Percentiles rank a stretch among this genome's conserved stretches.
These are phyloP conservation scores for Arabidopsis arenosa DNA, from an alignment of 345 rosid genomes.

Conservation along the genomic window DNA sequence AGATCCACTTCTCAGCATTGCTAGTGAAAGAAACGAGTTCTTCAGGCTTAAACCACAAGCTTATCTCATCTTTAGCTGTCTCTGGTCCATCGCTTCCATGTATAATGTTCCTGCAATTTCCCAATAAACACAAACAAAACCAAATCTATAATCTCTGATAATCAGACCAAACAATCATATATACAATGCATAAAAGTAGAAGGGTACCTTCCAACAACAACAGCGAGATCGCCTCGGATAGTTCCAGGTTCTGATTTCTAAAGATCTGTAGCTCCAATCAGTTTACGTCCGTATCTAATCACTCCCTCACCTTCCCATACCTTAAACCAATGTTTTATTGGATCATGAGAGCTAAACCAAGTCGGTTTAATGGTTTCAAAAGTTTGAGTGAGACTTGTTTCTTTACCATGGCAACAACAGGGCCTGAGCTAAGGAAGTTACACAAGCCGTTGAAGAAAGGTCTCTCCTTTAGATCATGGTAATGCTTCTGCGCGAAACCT, in stretches of 20 bases:
- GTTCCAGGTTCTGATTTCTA: constrained; percentile 96
- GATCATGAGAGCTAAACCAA: neutral
- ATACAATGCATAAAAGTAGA: neutral
- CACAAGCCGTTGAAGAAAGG: constrained; percentile 90
- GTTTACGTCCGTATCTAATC: constrained; percentile 81
- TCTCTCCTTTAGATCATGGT: constrained; percentile 81
- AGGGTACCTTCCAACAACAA: constrained; percentile 77
- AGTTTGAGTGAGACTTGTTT: neutral
- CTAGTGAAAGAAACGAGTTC: constrained; percentile 70
- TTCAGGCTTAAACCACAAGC: constrained; percentile 85
- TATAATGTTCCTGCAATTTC: constrained; percentile 66
- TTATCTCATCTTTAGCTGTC: constrained; percentile 83
- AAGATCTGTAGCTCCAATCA: constrained; percentile 88
- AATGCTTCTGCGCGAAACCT: constrained; percentile 78
- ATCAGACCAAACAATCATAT: neutral
- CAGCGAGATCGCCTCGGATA: constrained; percentile 88
- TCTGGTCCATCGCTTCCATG: constrained; percentile 94
- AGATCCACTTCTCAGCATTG: constrained; percentile 83
- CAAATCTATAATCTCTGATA: neutral
- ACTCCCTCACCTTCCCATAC: constrained; percentile 99
- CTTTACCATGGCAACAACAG: constrained; percentile 86
- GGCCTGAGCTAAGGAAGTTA: constrained; percentile 95
- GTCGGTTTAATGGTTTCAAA: neutral
- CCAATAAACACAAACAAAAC: neutral
- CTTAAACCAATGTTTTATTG: constrained; percentile 46